A percentile compares a stretch with the other conserved stretches of the same genome.
phyloP scores from a whole-genome alignment of 129 eudicot genomes.

The Scalesia atractyloides region DNA sequence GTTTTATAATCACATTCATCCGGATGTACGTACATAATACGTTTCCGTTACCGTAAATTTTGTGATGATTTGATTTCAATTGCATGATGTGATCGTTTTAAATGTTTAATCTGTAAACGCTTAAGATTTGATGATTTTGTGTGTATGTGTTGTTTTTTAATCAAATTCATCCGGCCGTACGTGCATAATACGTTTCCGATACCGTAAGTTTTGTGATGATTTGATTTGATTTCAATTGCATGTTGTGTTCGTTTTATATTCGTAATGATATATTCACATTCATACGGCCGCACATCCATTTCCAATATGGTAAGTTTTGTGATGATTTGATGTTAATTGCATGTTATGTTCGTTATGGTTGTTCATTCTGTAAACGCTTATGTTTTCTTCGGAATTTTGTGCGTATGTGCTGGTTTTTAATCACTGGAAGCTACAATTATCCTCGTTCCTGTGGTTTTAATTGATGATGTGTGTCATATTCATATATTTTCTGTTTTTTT shows the following conservation, averaged over 20 bases:
- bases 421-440: neutral
- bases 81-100: neutral
- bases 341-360: neutral
- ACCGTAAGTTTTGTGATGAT: slow-evolving; percentile 40
- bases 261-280: too few relatives aligned
- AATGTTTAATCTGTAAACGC: neutral
- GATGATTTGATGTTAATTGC: neutral
- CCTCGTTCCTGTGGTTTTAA: neutral
- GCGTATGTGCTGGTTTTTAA: neutral
- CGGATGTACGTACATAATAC: slow-evolving; percentile 64
- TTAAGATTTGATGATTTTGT: neutral
- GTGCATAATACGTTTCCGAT: slow-evolving; percentile 62
- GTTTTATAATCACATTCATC: too few relatives aligned
- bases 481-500: neutral
- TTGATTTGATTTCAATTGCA: neutral
- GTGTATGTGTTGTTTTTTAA: neutral
- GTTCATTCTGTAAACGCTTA: neutral
- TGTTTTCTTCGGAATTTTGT: slow-evolving; percentile 5
- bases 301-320: slow-evolving; percentile 67
- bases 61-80: neutral
- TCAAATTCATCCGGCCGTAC: slow-evolving; percentile 47
- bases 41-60: slow-evolving; percentile 67
- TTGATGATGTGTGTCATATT: too few relatives aligned
- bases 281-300: slow-evolving; percentile 67
- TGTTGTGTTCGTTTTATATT: neutral